Percentiles rank a stretch among this genome's conserved stretches.
These are phyloP conservation scores for Colletotrichum nymphaeae DNA, from an alignment of 2,329 filamentous ascomycete species.

Conservation along the genomic window DNA sequence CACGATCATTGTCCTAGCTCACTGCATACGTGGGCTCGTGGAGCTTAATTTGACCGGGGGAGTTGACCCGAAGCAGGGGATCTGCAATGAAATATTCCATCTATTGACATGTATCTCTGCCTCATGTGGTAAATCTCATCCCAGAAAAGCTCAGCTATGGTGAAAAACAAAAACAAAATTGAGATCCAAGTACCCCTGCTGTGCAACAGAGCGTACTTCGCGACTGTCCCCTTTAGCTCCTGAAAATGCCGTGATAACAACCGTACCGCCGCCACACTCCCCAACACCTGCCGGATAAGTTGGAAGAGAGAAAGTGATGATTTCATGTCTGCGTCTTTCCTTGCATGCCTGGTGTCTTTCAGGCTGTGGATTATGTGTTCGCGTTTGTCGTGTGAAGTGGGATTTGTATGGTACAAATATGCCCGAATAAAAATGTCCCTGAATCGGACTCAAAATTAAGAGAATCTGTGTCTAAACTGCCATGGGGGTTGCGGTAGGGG, in stretches of 20 bases:
- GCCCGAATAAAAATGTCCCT: slow-evolving; percentile 8
- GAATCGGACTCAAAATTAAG: slow-evolving; percentile 3
- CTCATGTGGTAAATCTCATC: slow-evolving; percentile 16
- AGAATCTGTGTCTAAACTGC: slow-evolving; percentile 12
- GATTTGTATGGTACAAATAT: slow-evolving; percentile 26
- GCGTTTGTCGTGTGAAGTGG: slow-evolving; percentile 17
- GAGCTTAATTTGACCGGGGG: neutral
- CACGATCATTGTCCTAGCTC: slow-evolving; percentile 16
- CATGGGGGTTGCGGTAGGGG: slow-evolving; percentile 27
- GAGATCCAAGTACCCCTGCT: slow-evolving; percentile 24
- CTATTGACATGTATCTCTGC: slow-evolving; percentile 26
- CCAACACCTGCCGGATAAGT: slow-evolving; percentile 33
- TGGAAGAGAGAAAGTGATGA: slow-evolving; percentile 32
- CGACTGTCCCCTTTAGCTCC: slow-evolving; percentile 30
- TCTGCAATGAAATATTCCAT: slow-evolving; percentile 21
- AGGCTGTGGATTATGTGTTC: slow-evolving; percentile 25
- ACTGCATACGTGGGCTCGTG: neutral
- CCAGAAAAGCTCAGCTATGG: neutral
- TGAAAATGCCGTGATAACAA: slow-evolving; percentile 35
- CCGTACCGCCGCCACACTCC: slow-evolving; percentile 32
- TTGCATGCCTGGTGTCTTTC: slow-evolving; percentile 6
- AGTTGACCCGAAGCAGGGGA: neutral
- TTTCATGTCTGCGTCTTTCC: slow-evolving; percentile 28
- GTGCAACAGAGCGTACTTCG: slow-evolving; percentile 21
- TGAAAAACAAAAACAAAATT: slow-evolving; percentile 16